Evolutionary conservation across 2,329 filamentous ascomycete genomes (phyloP).

Genomic region (Aspergillus neoniger): DNA sequence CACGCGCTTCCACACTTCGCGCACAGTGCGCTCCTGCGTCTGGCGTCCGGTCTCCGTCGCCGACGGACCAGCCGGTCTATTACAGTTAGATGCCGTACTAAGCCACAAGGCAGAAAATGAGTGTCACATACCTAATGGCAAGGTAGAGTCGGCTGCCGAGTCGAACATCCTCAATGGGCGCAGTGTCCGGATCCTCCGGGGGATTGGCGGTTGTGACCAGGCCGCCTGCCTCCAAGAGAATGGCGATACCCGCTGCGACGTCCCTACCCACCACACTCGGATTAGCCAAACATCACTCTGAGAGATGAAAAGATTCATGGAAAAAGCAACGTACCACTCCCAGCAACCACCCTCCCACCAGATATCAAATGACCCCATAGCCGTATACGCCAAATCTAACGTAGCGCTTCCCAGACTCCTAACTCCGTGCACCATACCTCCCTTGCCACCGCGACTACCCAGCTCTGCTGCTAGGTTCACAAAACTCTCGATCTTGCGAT

Average conservation of each 20-base stretch:
- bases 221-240: conserved; percentile 72
- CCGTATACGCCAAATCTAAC: conserved; percentile 72
- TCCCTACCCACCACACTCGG: conserved; percentile 51
- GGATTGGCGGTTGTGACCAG: conserved; percentile 74
- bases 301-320: neutral
- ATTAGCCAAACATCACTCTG: neutral
- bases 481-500: conserved; percentile 73
- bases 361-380: conserved; percentile 74
- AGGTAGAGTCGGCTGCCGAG: conserved; percentile 71
- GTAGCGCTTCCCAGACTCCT: conserved; percentile 73
- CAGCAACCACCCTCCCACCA: conserved; percentile 83
- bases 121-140: conserved; percentile 59
- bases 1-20: conserved; percentile 73
- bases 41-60: conserved; percentile 64
- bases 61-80: conserved; percentile 65
- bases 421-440: conserved; percentile 78
- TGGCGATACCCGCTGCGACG: conserved; percentile 72
- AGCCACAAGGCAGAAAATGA: neutral
- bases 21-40: conserved; percentile 68
- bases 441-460: conserved; percentile 63
- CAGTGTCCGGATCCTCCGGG: conserved; percentile 58
- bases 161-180: conserved; percentile 59
- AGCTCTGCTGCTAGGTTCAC: conserved; percentile 72
- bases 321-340: conserved; percentile 63
- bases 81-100: conserved; percentile 2